phyloP scores from a whole-genome alignment of 2,329 filamentous ascomycete species.

The Thielaviopsis euricoi region DNA sequence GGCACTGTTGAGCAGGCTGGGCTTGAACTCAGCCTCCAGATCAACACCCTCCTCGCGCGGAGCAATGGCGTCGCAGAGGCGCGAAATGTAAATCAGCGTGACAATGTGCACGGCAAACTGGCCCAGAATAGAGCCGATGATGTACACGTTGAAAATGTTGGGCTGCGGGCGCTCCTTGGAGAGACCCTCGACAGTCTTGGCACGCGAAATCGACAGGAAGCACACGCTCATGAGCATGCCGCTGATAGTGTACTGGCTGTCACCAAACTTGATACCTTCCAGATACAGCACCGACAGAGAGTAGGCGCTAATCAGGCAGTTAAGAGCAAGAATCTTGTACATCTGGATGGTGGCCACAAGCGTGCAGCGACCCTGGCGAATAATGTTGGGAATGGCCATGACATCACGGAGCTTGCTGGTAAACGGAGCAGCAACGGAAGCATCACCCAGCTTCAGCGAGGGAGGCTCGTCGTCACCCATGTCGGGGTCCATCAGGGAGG shows the following conservation, averaged over 20 bases:
- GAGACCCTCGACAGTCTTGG: constrained; percentile 83
- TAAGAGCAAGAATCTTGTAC: constrained; percentile 98
- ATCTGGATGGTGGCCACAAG: constrained; percentile 98
- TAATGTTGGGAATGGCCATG: constrained; percentile 93
- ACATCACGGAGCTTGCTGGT: constrained; percentile 96
- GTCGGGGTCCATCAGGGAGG: constrained; percentile 78
- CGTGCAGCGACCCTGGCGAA: constrained; percentile 92
- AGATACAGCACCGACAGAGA: constrained; percentile 91
- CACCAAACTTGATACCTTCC: constrained; percentile 97
- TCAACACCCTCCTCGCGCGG: constrained; percentile 58
- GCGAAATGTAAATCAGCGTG: constrained; percentile 86
- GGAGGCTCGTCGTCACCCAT: constrained; percentile 81
- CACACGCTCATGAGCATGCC: constrained; percentile 99
- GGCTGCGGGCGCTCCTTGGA: constrained; percentile 96
- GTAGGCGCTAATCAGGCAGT: constrained; percentile 96
- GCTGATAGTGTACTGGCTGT: constrained; percentile 95
- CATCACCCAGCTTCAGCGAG: constrained; percentile 90
- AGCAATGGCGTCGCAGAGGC: constrained; percentile 70
- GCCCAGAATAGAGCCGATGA: constrained; percentile 90
- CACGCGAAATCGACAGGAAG: constrained; percentile 96
- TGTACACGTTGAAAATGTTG: constrained; percentile 98
- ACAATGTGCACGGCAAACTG: constrained; percentile 94
- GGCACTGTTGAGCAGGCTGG: constrained; percentile 87
- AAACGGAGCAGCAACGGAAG: constrained; percentile 91
- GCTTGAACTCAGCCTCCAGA: constrained; percentile 85